Percentiles rank a stretch among this genome's conserved stretches.
These are phyloP conservation scores for Phytopythium cucurbitacearum DNA, from an alignment of 352 stramenopile species.

Conservation along the genomic window DNA sequence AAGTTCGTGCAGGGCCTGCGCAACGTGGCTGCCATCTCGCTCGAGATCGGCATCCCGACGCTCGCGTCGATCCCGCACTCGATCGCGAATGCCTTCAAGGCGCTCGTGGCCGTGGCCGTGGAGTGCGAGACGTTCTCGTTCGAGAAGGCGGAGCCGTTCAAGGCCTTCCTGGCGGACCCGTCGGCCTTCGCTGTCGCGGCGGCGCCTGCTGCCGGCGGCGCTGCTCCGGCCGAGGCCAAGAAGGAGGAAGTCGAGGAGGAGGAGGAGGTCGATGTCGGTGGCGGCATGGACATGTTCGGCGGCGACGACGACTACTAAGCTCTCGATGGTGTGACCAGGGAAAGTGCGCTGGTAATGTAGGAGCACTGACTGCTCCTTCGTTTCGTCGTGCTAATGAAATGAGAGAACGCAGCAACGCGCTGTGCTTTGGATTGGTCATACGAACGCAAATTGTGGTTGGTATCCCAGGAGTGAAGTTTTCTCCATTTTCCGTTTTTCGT, in stretches of 20 bases:
- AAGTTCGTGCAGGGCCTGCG: conserved; percentile 95
- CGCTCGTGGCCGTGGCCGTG: conserved; percentile 94
- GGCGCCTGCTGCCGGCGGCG: conserved; percentile 76
- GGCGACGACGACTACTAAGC: conserved; percentile 70
- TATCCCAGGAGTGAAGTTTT: neutral
- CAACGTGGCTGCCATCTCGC: conserved; percentile 94
- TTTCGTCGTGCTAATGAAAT: conserved; percentile 4
- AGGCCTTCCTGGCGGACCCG: conserved; percentile 94
- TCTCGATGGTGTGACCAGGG: no score
- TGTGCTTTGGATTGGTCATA: conserved; percentile 6
- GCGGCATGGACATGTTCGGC: conserved; percentile 87
- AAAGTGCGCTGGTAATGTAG: neutral
- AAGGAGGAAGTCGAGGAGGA: conserved; percentile 70
- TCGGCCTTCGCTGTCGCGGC: conserved; percentile 90
- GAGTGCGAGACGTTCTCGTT: conserved; percentile 97
- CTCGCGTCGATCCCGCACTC: conserved; percentile 98
- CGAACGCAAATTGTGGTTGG: neutral
- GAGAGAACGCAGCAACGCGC: conserved; percentile 2
- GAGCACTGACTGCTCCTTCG: neutral
- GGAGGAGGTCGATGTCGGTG: conserved; percentile 82
- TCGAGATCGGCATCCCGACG: conserved; percentile 95
- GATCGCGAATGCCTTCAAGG: conserved; percentile 99
- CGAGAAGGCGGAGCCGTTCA: conserved; percentile 95
- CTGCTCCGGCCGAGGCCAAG: conserved; percentile 47
- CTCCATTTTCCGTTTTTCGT: neutral